phyloP scores from a whole-genome alignment of 2,329 filamentous ascomycete genomes.

The Fusarium multiceps region DNA sequence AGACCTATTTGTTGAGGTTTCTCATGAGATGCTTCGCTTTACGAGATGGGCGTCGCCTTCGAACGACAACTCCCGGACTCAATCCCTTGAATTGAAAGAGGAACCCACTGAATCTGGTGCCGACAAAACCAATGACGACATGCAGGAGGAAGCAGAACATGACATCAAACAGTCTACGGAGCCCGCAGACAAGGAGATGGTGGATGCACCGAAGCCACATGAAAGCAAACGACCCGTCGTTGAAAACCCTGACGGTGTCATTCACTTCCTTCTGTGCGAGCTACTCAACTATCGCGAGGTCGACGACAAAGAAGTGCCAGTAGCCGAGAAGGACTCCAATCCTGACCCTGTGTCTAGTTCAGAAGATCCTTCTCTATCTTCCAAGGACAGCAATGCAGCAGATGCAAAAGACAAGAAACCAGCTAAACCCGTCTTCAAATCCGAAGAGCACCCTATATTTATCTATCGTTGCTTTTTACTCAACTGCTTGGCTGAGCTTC shows the following conservation, averaged over 20 bases:
- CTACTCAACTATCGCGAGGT: slow-evolving; percentile 92
- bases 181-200: slow-evolving; percentile 67
- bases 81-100: slow-evolving; percentile 58
- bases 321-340: slow-evolving; percentile 57
- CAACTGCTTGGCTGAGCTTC: slow-evolving; percentile 88
- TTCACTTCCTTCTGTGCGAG: slow-evolving; percentile 94
- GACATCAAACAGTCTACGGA: slow-evolving; percentile 72
- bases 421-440: slow-evolving; percentile 82
- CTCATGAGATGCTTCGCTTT: slow-evolving; percentile 85
- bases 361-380: slow-evolving; percentile 46
- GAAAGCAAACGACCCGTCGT: slow-evolving; percentile 86
- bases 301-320: slow-evolving; percentile 78
- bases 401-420: slow-evolving; percentile 71
- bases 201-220: slow-evolving; percentile 71
- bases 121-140: slow-evolving; percentile 24
- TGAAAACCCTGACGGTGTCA: slow-evolving; percentile 92
- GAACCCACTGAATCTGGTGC: slow-evolving; percentile 34
- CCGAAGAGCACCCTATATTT: slow-evolving; percentile 94
- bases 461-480: slow-evolving; percentile 96
- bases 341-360: slow-evolving; percentile 48
- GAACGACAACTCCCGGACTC: slow-evolving; percentile 49
- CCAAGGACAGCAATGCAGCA: slow-evolving; percentile 43
- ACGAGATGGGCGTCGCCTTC: slow-evolving; percentile 64
- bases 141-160: slow-evolving; percentile 42
- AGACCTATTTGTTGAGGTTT: slow-evolving; percentile 86